phyloP scores from a whole-genome alignment of 805 yeast genomes.

The Metschnikowia gruessii region DNA sequence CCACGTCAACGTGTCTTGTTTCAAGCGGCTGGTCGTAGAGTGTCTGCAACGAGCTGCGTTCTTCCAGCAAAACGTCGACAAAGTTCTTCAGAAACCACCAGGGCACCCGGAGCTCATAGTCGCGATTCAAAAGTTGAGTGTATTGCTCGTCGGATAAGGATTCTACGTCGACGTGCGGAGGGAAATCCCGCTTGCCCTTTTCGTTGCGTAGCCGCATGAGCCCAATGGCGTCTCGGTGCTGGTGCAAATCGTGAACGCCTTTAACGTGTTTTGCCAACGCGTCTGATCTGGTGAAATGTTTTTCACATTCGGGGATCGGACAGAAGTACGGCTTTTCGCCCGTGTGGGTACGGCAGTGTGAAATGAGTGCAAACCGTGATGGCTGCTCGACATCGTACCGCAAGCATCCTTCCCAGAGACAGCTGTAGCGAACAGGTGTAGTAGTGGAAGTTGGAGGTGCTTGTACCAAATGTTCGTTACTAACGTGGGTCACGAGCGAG shows the following conservation, averaged over 20 bases:
- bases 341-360: constrained; percentile 65
- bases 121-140: constrained; percentile 29
- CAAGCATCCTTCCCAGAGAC: constrained; percentile 63
- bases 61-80: constrained; percentile 24
- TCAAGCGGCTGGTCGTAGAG: constrained; percentile 30
- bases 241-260: constrained; percentile 54
- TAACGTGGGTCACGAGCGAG: constrained; percentile 33
- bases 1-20: constrained; percentile 34
- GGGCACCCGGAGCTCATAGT: constrained; percentile 36
- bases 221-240: constrained; percentile 32
- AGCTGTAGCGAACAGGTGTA: constrained; percentile 40
- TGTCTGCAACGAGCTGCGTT: constrained; percentile 17
- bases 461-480: constrained; percentile 28
- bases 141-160: constrained; percentile 30
- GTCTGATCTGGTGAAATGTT: constrained; percentile 56
- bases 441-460: constrained; percentile 16
- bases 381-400: constrained; percentile 51
- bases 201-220: constrained; percentile 29
- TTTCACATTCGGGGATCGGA: constrained; percentile 62
- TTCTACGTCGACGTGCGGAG: constrained; percentile 23
- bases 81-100: constrained; percentile 42
- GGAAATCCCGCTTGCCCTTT: constrained; percentile 28
- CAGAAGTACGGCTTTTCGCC: constrained; percentile 63
- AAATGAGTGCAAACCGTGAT: constrained; percentile 53
- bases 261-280: constrained; percentile 64